A percentile compares a stretch with the other conserved stretches of the same genome.
These are phyloP conservation scores for Dactylella cylindrospora DNA, from an alignment of 2,329 filamentous ascomycete species.

Conservation along the genomic window DNA sequence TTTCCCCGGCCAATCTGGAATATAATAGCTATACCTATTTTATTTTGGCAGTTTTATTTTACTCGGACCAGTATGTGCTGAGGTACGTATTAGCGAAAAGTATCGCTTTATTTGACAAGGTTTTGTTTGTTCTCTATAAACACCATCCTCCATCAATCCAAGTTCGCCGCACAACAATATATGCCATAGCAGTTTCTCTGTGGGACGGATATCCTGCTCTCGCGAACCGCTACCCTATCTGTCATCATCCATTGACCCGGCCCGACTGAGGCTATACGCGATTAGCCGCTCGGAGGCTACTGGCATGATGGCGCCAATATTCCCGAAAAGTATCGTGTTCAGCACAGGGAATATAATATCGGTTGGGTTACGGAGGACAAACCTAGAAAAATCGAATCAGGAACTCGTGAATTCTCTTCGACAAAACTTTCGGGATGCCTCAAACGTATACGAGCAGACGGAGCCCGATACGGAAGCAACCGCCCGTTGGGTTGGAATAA, in stretches of 20 bases:
- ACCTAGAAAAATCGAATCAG: constrained; percentile 81
- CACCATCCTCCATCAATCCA: no score
- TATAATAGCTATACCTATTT: no score
- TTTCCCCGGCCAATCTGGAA: no score
- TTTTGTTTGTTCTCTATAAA: no score
- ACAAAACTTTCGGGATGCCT: constrained; percentile 73
- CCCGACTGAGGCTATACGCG: no score
- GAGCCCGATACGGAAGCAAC: constrained; percentile 49
- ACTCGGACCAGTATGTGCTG: no score
- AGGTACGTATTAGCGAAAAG: no score
- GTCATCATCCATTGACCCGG: constrained; percentile 6
- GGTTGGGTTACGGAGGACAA: constrained; percentile 74
- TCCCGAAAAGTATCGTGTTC: constrained; percentile 33
- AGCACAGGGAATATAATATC: constrained; percentile 74
- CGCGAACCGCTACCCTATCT: constrained; percentile 44
- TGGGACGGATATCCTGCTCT: neutral
- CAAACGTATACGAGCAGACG: constrained; percentile 50
- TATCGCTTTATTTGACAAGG: no score
- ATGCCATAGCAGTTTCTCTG: no score
- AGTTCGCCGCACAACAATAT: no score
- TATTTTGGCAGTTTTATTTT: no score
- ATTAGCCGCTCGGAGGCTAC: neutral
- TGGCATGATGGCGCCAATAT: neutral
- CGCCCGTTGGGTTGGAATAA: constrained; percentile 50
- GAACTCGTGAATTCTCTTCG: constrained; percentile 88